Evolutionary conservation across 2,329 filamentous ascomycete genomes (phyloP).

Genomic region (Clonostachys sp.): DNA sequence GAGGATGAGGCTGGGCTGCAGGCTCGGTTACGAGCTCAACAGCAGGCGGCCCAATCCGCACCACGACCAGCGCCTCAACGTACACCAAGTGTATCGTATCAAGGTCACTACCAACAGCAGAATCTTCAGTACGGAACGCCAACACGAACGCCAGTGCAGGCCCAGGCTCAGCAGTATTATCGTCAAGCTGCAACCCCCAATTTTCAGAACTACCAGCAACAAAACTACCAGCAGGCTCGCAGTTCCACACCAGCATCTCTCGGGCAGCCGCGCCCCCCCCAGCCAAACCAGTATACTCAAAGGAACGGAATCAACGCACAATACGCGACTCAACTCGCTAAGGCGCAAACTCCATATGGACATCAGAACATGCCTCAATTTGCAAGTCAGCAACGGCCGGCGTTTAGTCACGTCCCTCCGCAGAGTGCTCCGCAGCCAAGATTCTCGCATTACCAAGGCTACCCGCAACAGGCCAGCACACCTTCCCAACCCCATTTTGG

Average conservation of each 20-base stretch:
- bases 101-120: slow-evolving; percentile 33
- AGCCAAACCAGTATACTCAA: slow-evolving; percentile 43
- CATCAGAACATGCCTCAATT: slow-evolving; percentile 46
- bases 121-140: slow-evolving; percentile 44
- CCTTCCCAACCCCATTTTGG: slow-evolving; percentile 26
- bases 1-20: slow-evolving; percentile 67
- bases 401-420: slow-evolving; percentile 31
- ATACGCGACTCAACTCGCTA: slow-evolving; percentile 45
- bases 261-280: slow-evolving; percentile 25
- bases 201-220: slow-evolving; percentile 26
- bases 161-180: slow-evolving; percentile 38
- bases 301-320: slow-evolving; percentile 40
- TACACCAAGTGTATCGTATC: slow-evolving; percentile 33
- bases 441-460: slow-evolving; percentile 31
- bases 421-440: slow-evolving; percentile 36
- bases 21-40: slow-evolving; percentile 37
- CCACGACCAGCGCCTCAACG: slow-evolving; percentile 29
- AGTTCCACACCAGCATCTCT: slow-evolving; percentile 22
- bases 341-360: slow-evolving; percentile 45
- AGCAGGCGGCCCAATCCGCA: slow-evolving; percentile 22
- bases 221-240: slow-evolving; percentile 23
- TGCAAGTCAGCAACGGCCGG: slow-evolving; percentile 37
- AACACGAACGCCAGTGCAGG: slow-evolving; percentile 34
- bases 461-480: slow-evolving; percentile 23
- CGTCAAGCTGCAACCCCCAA: slow-evolving; percentile 28